These are phyloP conservation scores for Pseudevernia furfuracea DNA, from an alignment of 495 filamentous ascomycete species.

Conservation along the genomic window DNA sequence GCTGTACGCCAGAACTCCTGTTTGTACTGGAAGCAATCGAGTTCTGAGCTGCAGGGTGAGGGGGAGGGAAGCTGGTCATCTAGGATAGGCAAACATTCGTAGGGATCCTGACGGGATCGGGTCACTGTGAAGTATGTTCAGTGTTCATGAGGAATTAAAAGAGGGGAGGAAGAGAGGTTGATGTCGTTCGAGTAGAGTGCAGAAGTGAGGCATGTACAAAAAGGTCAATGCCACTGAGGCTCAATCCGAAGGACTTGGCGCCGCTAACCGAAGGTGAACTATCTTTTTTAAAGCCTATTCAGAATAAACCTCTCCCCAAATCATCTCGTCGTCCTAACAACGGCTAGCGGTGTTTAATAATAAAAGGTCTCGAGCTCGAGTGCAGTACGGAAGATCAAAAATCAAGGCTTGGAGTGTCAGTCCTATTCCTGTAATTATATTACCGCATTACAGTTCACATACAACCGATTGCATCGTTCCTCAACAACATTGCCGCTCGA, in stretches of 20 bases:
- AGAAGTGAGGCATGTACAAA: constrained; percentile 3
- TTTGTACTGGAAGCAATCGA: constrained; percentile 54
- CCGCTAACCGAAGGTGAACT: background rate
- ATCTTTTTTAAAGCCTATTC: background rate
- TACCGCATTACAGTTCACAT: background rate
- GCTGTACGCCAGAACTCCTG: constrained; percentile 49
- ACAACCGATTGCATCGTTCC: background rate
- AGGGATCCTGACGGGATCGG: constrained; percentile 3
- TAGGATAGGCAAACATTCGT: constrained; percentile 57
- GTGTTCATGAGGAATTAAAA: background rate
- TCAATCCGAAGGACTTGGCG: constrained; percentile 1
- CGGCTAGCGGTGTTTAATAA: background rate
- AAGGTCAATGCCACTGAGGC: background rate
- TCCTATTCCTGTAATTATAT: background rate
- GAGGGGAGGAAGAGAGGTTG: background rate
- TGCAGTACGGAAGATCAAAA: background rate
- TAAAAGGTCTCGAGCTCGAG: no score
- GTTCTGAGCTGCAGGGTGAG: constrained; percentile 54
- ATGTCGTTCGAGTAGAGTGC: background rate
- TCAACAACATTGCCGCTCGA: background rate
- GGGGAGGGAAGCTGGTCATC: constrained; percentile 54
- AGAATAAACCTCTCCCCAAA: background rate
- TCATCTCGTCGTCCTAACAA: no score
- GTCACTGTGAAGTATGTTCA: background rate
- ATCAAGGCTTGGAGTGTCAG: background rate